phyloP scores from a whole-genome alignment of 225 moss, liverwort and hornwort genomes.

The Physcomitrium patens region DNA sequence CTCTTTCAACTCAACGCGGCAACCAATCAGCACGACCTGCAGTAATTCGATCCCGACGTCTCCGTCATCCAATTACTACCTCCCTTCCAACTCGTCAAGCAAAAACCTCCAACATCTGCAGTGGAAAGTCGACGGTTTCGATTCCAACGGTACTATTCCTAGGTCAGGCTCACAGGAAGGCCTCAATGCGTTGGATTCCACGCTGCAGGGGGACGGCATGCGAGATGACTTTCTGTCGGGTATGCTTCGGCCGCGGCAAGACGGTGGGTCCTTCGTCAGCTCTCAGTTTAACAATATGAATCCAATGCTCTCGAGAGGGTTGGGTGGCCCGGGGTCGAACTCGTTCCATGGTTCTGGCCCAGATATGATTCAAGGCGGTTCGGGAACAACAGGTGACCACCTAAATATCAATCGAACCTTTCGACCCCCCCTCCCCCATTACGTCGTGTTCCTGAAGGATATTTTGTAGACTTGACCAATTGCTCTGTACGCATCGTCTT shows the following conservation, averaged over 20 bases:
- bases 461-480: no score
- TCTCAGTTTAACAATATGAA: neutral
- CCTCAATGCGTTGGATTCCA: neutral
- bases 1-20: neutral
- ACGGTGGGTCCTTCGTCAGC: neutral
- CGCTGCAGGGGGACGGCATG: neutral
- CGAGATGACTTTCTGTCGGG: conserved; percentile 6
- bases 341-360: neutral
- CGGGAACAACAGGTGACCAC: no score
- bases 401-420: no score
- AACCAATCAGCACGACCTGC: neutral
- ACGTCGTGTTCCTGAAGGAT: no score
- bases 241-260: conserved; percentile 1
- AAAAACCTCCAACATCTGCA: conserved; percentile 21
- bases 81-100: conserved; percentile 12
- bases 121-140: neutral
- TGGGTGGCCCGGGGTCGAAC: neutral
- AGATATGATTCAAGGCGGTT: neutral
- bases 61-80: neutral
- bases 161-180: neutral
- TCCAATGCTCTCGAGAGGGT: neutral
- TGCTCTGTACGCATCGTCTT: no score
- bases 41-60: neutral
- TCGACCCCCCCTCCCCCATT: no score
- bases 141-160: no score